phyloP scores from a whole-genome alignment of 345 rosid species.

The Adansonia digitata region DNA sequence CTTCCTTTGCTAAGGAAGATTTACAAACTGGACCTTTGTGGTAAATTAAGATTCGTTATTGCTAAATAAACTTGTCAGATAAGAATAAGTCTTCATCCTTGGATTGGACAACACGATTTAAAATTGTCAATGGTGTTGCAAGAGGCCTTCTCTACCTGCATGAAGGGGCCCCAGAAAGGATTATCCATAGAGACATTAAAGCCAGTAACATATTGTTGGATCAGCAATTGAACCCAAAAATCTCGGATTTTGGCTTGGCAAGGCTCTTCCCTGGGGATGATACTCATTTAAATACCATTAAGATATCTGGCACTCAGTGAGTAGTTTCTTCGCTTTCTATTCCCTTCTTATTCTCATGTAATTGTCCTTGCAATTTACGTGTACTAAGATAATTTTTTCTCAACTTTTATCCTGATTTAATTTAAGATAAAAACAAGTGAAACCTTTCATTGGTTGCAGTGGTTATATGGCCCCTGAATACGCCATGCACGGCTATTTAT shows the following conservation, averaged over 20 bases:
- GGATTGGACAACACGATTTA: slow-evolving; percentile 56
- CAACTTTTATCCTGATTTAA: not conserved
- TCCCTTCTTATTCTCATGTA: not conserved
- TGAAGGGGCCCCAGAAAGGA: slow-evolving; percentile 76
- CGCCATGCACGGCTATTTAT: slow-evolving; percentile 74
- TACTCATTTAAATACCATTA: slow-evolving; percentile 71
- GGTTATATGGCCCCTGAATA: slow-evolving; percentile 98
- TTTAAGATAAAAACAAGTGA: not conserved
- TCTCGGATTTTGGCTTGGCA: slow-evolving; percentile 83
- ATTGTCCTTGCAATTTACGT: not conserved
- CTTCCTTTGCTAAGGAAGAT: not conserved
- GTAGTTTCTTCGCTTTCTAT: slow-evolving; percentile 33
- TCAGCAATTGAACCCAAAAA: slow-evolving; percentile 61
- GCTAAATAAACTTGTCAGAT: slow-evolving; percentile 35
- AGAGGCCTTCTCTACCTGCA: slow-evolving; percentile 76
- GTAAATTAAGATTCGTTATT: not conserved
- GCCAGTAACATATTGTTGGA: slow-evolving; percentile 70
- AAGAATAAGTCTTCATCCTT: slow-evolving; percentile 37
- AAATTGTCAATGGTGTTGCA: slow-evolving; percentile 57
- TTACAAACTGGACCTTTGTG: not conserved
- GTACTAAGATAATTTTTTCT: not conserved
- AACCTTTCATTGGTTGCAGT: slow-evolving; percentile 36
- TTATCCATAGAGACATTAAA: slow-evolving; percentile 79
- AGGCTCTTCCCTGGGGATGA: slow-evolving; percentile 83
- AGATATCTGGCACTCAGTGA: slow-evolving; percentile 82